Conservation (phyloP, 164 flowering plant species). For the Chimonanthus praecox region DNA sequence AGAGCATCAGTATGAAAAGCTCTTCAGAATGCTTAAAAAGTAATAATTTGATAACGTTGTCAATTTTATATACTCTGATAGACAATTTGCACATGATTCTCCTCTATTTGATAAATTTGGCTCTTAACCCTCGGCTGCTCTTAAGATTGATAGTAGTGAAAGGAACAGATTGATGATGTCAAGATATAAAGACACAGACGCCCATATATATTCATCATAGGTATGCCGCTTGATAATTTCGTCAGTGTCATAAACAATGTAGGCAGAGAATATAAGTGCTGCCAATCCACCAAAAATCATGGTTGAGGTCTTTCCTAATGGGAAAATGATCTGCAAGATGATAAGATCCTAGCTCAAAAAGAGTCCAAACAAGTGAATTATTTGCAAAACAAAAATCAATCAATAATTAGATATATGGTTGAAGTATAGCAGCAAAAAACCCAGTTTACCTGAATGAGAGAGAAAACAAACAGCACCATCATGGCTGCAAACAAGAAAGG, state of each 20-base stretch:
- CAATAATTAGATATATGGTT: not conserved
- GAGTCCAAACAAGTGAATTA: not conserved
- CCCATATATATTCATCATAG: conserved; percentile 90
- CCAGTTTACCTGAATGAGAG: conserved; percentile 6
- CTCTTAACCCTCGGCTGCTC: conserved; percentile 43
- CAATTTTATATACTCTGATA: not conserved
- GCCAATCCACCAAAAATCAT: conserved; percentile 76
- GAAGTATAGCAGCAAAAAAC: not conserved
- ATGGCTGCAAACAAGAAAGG: conserved; percentile 31
- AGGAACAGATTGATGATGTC: conserved; percentile 84
- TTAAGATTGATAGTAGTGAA: conserved; percentile 47
- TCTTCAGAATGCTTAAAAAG: not conserved
- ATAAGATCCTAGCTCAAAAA: not conserved
- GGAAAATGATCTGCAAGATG: conserved; percentile 59
- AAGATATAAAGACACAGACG: conserved; percentile 65
- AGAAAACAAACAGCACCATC: conserved; percentile 20
- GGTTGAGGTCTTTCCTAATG: conserved; percentile 53
- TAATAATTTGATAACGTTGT: not conserved
- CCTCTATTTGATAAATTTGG: not conserved
- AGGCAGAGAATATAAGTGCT: conserved; percentile 76
- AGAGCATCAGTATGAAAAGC: not conserved
- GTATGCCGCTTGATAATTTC: conserved; percentile 76
- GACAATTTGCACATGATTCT: not conserved
- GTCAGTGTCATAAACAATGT: conserved; percentile 85
- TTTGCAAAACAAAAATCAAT: not conserved